Base-by-base conservation (phyloP, 352 stramenopile species). In the Phytophthora citrophthora region DNA sequence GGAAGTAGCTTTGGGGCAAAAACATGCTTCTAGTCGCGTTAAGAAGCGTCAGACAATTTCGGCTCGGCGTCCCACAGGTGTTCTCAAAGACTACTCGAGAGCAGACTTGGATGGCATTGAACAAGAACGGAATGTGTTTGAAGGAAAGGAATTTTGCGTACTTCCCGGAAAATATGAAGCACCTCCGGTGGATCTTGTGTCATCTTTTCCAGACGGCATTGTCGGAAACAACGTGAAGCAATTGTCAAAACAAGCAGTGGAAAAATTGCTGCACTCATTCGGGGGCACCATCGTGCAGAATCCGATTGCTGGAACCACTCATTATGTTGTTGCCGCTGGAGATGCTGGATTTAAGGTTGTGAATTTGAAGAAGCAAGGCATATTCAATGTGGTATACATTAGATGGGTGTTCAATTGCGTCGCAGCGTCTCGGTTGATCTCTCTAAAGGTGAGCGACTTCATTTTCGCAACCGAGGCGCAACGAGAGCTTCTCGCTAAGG, bases 291-390 rank as follows among this genome's bases (percentile, higher is more conserved):
- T 93, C 20, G 84, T 92, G 16, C 85, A 95, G 50, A 95, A 95
- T 51, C 85, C 85, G 11, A 85, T 94, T 41, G 34, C 24, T 26
- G 82, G 85, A 24, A 79, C 70, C 27, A 93, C 88, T 4, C 74
- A 74, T 36, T 91, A 79, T 45, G 79, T 95, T 12, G 61, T 95
- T 9, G 88, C 82, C 2, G 75, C 84, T 8, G 77, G 72, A 13
- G 64, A 88, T 49, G 47, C 78, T 18, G 88, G 88, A 2, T 88
- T 95, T 40, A 95, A 94, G 68, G 79, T 94, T 18, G 60, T 61
- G 18, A 95, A 93, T 54, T 55, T 94, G 47, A 91, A 90, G 46
- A 92, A 91, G 61, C 88, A 95, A 64, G 85, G 82, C 1, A 62
- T 80, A 38, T 91, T 90, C 68, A 83, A 94, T 53, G 83, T 95